Evolutionary conservation across 129 eudicot genomes (phyloP), one percentile per base, ranked within the genome.

Genomic region (Arctium lappa): DNA sequence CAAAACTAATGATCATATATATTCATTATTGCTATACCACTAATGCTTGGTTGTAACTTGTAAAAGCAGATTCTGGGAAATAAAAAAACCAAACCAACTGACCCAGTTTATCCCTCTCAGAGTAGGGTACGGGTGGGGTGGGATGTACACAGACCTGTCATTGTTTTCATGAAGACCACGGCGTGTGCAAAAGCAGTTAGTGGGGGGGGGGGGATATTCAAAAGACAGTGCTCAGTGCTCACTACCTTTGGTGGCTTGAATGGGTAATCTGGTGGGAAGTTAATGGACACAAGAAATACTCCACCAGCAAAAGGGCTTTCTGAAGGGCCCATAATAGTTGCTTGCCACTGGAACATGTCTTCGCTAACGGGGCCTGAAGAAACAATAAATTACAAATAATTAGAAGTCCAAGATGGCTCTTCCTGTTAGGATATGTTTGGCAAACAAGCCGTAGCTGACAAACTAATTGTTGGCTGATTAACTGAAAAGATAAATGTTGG

Each of bases 301-400:
- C 95, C 97, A 63, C 97, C 97, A 16, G 97, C 1, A 77, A 90
- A 92, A 2, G 95, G 97, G 84, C 97, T 91, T 16, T 92, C 97
- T 0, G 89, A 27, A 66, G 97, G 97, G 73, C 97, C 97, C 95
- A 92, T 89, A 72, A 92, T 90, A 32, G 97, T 92, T 3, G 97
- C 97, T 88, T 92, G 97, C 97, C 97, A 92, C 74, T 90, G 94
- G 83, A 92, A 90, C 93, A 92, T 90, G 81, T 92, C 97, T 79
- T 90, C 93, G 32, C 94, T 94, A 82, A 85, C 93, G 75, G 97
- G 97, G 29, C 94, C 97, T 92, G 83, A 74, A 73, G 69, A 22
- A 72, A 78, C 16, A 73, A 38, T 48, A 44, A 56, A 18, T 13
- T 46, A 13, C 36, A 48, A 44, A 40, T 30, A 72, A 50, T n/a